Conservation (phyloP, 176 grass and related monocot genomes). For the Rhynchospora tenuis region DNA sequence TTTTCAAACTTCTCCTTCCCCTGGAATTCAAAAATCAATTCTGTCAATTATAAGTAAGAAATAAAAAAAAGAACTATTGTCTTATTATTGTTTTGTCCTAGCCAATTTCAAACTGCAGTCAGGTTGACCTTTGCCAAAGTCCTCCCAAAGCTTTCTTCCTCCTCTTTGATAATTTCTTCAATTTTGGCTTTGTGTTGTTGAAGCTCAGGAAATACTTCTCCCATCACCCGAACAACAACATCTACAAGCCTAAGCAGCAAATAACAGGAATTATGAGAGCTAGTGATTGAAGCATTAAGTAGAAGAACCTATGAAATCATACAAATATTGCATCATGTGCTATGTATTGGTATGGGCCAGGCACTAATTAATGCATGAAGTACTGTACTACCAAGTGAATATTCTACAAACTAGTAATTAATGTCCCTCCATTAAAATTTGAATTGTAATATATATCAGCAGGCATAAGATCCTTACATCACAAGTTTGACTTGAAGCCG, state of each 20-base stretch:
- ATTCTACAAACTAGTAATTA: background rate
- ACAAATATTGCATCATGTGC: background rate
- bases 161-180: slow-evolving; percentile 74
- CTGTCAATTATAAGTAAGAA: background rate
- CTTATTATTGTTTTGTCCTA: background rate
- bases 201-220: slow-evolving; percentile 90
- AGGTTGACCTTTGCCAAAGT: slow-evolving; percentile 83
- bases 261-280: background rate
- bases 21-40: slow-evolving; percentile 35
- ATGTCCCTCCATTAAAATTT: background rate
- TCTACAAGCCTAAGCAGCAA: slow-evolving; percentile 63
- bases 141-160: slow-evolving; percentile 96
- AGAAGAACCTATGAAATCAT: background rate
- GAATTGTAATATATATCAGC: background rate
- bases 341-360: background rate
- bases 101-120: background rate
- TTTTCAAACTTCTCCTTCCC: slow-evolving; percentile 95
- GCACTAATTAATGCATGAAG: background rate
- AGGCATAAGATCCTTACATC: background rate
- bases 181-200: slow-evolving; percentile 62
- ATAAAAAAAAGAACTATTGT: background rate
- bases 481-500: background rate
- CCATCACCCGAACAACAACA: slow-evolving; percentile 69
- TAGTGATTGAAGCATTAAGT: background rate
- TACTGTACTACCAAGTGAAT: background rate